These are phyloP conservation scores for Neurospora sp. DNA, from an alignment of 495 filamentous ascomycete genomes.

Conservation along the genomic window DNA sequence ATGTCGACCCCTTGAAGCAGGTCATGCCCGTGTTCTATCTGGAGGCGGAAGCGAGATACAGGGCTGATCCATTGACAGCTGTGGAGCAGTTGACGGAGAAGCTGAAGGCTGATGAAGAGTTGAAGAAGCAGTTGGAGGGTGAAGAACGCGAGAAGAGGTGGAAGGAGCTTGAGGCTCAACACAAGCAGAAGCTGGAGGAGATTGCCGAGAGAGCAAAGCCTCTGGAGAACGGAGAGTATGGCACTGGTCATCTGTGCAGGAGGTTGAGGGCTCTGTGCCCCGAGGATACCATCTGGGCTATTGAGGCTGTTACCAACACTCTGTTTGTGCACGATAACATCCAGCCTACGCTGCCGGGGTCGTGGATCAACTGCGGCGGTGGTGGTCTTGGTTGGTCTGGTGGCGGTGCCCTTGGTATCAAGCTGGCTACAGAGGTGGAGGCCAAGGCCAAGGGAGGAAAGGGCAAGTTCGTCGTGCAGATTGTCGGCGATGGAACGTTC, in stretches of 20 bases:
- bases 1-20: constrained; percentile 79
- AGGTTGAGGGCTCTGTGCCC: constrained; percentile 58
- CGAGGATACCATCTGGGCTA: constrained; percentile 67
- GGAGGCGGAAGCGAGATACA: constrained; percentile 60
- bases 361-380: constrained; percentile 90
- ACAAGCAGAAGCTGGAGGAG: constrained; percentile 47
- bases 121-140: constrained; percentile 36
- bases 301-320: constrained; percentile 86
- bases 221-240: constrained; percentile 55
- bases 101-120: constrained; percentile 38
- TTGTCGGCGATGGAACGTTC: constrained; percentile 89
- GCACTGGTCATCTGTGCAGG: constrained; percentile 57
- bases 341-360: constrained; percentile 64
- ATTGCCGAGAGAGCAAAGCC: constrained; percentile 49
- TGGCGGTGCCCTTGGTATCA: constrained; percentile 78
- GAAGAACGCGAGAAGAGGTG: constrained; percentile 40
- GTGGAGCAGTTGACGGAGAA: constrained; percentile 59
- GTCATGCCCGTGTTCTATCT: constrained; percentile 82
- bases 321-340: constrained; percentile 70
- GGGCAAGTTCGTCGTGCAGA: constrained; percentile 81
- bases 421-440: constrained; percentile 63
- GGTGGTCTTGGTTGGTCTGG: constrained; percentile 95
- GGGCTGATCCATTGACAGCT: constrained; percentile 60
- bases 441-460: constrained; percentile 50
- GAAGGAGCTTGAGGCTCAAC: constrained; percentile 46